Evolutionary conservation across 2,329 filamentous ascomycete genomes (phyloP).

Genomic region (Sphaerulina vaccinii): DNA sequence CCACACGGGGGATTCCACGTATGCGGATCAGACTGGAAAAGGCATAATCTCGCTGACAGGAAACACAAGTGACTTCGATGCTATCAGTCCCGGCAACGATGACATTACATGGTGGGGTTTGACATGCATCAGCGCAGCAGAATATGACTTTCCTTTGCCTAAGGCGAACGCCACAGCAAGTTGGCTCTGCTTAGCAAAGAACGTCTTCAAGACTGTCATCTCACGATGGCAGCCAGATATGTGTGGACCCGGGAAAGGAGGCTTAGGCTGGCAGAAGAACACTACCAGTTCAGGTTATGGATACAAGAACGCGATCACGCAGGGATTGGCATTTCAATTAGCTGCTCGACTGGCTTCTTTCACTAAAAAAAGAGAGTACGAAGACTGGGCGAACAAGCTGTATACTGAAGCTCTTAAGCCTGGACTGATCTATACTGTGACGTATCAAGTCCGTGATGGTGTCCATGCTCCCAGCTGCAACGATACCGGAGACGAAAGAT

Average conservation of each 20-base stretch:
- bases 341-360: conserved; percentile 53
- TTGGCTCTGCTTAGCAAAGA: conserved; percentile 73
- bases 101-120: conserved; percentile 76
- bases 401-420: conserved; percentile 42
- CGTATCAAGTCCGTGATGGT: conserved; percentile 49
- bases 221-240: conserved; percentile 63
- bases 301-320: conserved; percentile 84
- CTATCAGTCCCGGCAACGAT: conserved; percentile 45
- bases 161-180: conserved; percentile 15
- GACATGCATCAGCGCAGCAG: conserved; percentile 74
- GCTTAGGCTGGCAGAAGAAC: conserved; percentile 83
- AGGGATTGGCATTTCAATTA: conserved; percentile 78
- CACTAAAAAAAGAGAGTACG: conserved; percentile 54
- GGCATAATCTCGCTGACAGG: conserved; percentile 63
- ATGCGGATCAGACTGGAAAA: conserved; percentile 60
- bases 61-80: conserved; percentile 57
- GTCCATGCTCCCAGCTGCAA: conserved; percentile 47
- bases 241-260: conserved; percentile 59
- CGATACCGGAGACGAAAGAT: conserved; percentile 46
- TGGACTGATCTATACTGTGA: conserved; percentile 58
- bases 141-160: conserved; percentile 59
- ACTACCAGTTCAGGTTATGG: conserved; percentile 70
- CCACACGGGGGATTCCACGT: conserved; percentile 61
- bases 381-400: conserved; percentile 58
- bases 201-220: conserved; percentile 74